Base-by-base conservation (phyloP, 768 basidiomycete genomes). In the Mrakia hoshinonis region DNA sequence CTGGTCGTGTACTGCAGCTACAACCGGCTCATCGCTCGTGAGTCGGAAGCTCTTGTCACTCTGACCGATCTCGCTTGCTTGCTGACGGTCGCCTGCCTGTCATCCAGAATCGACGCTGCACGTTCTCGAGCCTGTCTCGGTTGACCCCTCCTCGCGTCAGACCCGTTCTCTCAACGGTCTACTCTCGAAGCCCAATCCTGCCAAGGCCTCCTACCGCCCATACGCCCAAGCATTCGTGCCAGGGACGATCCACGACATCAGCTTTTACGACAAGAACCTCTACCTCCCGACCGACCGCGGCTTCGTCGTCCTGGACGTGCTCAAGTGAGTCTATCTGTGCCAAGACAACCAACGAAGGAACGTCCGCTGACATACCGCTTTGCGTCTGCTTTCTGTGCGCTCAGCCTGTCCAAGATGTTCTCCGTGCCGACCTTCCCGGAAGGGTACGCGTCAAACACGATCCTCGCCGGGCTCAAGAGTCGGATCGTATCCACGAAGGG, bases 121-220 rank as follows among this genome's bases (percentile, higher is more conserved):
- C 43, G 70, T 66, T 12, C 51, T 64, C 46, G 70, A 71, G 52
- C 70, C 70, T 18, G 18, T 71, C 38, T 24, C 62, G 7, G n/a
- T 34, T 15, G 48, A 36, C 5, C 39, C 36, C 9, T 22, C 61
- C 29, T 31, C 4, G n/a, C 34, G 29, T 7, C 52, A 26, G 24
- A n/a, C 63, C 6, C 70, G 31, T 10, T 71, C 70, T 5, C 24
- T 66, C 51, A 36, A n/a, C 39, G 38, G 52, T 2, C 26, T 65
- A 15, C 43, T 71, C 46, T 15, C 47, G 36, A 34, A 29, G 20
- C 62, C 49, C 20, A 20, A 48, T 11, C 47, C 34, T 3, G 1
- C n/a, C 47, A 63, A 52, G 48, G 47, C 60, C 31, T 24, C 68
- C n/a, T 70, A 52, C 20, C 34, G 61, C 11, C 48, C 46, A 10